phyloP scores from a whole-genome alignment of 805 yeast genomes.

The Torulaspora microellipsoides region DNA sequence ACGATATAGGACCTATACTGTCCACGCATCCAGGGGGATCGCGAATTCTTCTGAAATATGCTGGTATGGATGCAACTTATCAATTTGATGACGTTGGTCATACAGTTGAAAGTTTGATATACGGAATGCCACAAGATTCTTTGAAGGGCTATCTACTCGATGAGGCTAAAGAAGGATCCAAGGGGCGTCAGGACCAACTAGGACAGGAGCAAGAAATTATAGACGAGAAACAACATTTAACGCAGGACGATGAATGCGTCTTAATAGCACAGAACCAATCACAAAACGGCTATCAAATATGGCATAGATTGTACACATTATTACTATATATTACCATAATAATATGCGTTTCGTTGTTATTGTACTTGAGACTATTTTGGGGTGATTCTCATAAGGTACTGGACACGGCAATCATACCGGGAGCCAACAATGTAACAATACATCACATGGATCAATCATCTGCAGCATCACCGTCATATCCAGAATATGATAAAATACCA shows the following conservation, averaged over 20 bases:
- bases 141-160: slow-evolving; percentile 43
- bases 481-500: slow-evolving; percentile 13
- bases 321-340: slow-evolving; percentile 9
- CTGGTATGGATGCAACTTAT: slow-evolving; percentile 26
- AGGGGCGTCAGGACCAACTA: not conserved
- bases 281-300: slow-evolving; percentile 3
- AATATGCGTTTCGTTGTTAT: slow-evolving; percentile 12
- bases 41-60: slow-evolving; percentile 21
- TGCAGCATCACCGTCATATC: slow-evolving; percentile 6
- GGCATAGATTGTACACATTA: slow-evolving; percentile 10
- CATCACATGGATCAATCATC: slow-evolving; percentile 1
- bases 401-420: not conserved
- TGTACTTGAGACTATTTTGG: slow-evolving; percentile 10
- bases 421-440: not conserved
- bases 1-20: slow-evolving; percentile 23
- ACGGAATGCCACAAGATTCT: slow-evolving; percentile 46
- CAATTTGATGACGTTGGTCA: slow-evolving; percentile 29
- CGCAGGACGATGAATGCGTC: not conserved
- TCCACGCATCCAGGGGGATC: slow-evolving; percentile 27
- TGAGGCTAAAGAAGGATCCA: not conserved
- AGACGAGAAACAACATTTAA: not conserved
- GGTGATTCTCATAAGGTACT: too few species aligned
- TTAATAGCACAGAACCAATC: slow-evolving; percentile 9
- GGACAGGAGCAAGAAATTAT: not conserved
- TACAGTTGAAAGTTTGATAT: slow-evolving; percentile 31